Evolutionary conservation across 208 protist genomes (phyloP).

Genomic region (Leishmania braziliensis): DNA sequence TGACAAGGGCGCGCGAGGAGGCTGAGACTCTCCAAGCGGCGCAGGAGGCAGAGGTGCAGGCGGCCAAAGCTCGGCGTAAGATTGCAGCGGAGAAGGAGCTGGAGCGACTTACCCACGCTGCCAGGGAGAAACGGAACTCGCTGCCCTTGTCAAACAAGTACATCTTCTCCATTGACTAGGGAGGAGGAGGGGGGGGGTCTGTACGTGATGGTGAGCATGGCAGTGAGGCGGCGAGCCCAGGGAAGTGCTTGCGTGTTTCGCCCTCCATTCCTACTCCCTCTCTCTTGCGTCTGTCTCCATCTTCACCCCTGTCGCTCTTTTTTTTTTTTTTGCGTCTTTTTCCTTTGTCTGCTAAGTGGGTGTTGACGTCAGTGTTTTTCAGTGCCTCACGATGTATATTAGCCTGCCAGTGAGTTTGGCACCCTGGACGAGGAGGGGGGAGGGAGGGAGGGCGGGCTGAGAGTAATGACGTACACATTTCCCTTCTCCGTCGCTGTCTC

Average conservation of each 20-base stretch:
- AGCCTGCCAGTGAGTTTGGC: not conserved
- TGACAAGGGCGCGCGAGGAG: constrained; percentile 37
- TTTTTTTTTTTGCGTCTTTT: not conserved
- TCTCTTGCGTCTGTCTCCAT: not conserved
- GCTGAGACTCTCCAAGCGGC: constrained; percentile 38
- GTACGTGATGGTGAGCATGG: not conserved
- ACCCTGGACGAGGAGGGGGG: not conserved
- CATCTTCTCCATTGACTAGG: constrained; percentile 86
- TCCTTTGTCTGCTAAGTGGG: not conserved
- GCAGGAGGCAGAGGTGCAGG: constrained; percentile 43
- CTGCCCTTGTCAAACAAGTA: constrained; percentile 75
- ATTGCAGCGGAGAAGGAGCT: constrained; percentile 49
- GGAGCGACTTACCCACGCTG: constrained; percentile 44
- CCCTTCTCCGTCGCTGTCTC: not conserved
- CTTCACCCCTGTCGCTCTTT: not conserved
- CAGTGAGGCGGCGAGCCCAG: not conserved
- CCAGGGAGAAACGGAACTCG: constrained; percentile 45
- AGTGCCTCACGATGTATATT: constrained; percentile 6
- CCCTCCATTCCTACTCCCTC: not conserved
- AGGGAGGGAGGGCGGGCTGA: not conserved
- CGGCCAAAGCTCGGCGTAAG: constrained; percentile 35
- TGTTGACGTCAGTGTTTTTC: not conserved
- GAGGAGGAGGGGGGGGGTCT: too few species aligned
- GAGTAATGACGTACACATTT: not conserved
- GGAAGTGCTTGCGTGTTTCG: not conserved